Evolutionary conservation across 225 moss, liverwort and hornwort species (phyloP).

Genomic region (Antitrichia curtipendula): DNA sequence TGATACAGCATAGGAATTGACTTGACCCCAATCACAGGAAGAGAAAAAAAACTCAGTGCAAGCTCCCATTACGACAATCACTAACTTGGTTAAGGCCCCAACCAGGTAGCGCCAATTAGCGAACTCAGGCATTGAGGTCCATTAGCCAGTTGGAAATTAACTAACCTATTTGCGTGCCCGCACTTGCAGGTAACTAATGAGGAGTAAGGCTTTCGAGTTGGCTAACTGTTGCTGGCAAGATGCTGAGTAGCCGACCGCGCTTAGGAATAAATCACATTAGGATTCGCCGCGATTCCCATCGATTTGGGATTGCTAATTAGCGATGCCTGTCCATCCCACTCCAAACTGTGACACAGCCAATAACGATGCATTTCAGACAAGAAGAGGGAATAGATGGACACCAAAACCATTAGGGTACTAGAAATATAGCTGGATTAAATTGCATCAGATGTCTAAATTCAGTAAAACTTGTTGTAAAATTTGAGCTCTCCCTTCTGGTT

Average conservation of each 20-base stretch:
- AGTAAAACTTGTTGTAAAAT: too few species aligned
- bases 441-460: too few species aligned
- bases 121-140: background rate
- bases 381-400: background rate
- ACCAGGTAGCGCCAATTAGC: background rate
- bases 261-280: slow-evolving; percentile 24
- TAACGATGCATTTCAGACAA: background rate
- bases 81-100: background rate
- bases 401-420: background rate
- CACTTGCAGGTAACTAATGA: background rate
- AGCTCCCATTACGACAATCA: background rate
- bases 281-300: slow-evolving; percentile 56
- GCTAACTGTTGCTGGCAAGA: background rate
- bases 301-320: slow-evolving; percentile 45
- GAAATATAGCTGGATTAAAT: background rate
- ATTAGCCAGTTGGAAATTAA: background rate
- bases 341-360: slow-evolving; percentile 3
- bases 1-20: background rate
- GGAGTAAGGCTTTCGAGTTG: background rate
- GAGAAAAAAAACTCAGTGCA: background rate
- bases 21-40: background rate
- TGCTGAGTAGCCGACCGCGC: slow-evolving; percentile 36
- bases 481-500: too few species aligned
- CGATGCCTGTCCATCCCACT: slow-evolving; percentile 33
- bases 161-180: background rate